phyloP scores from a whole-genome alignment of 331 rosid genomes.

The Saraca asoca region DNA sequence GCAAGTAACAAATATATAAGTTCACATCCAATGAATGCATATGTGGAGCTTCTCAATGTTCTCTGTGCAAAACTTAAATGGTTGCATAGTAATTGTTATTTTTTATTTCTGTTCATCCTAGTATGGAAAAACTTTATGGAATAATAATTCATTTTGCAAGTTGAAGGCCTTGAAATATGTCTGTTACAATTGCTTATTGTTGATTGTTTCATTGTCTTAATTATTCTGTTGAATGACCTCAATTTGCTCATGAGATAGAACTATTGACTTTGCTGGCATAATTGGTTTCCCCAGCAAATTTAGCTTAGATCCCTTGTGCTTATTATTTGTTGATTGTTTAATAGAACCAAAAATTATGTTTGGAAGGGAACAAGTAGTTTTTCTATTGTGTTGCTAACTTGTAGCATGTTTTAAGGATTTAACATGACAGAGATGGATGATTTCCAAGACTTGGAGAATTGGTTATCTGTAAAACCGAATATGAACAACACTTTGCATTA shows the following conservation, averaged over 20 bases:
- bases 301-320: constrained; percentile 4
- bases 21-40: constrained; percentile 15
- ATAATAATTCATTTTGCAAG: constrained; percentile 21
- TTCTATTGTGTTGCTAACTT: constrained; percentile 21
- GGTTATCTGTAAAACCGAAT: neutral
- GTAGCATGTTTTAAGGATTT: no score
- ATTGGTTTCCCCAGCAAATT: constrained; percentile 2
- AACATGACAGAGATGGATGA: constrained; percentile 20
- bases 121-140: neutral
- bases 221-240: no score
- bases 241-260: no score
- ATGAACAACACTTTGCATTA: neutral
- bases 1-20: neutral
- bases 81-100: neutral
- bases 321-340: neutral
- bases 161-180: constrained; percentile 11
- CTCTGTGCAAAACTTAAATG: neutral
- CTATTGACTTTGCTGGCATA: neutral
- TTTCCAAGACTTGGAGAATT: constrained; percentile 11
- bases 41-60: neutral
- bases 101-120: constrained; percentile 8
- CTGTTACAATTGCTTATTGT: neutral
- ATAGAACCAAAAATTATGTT: neutral
- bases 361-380: constrained; percentile 2
- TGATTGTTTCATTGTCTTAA: neutral